Conservation (phyloP, 2,329 filamentous ascomycete genomes). For the Neopestalotiopsis sp. region DNA sequence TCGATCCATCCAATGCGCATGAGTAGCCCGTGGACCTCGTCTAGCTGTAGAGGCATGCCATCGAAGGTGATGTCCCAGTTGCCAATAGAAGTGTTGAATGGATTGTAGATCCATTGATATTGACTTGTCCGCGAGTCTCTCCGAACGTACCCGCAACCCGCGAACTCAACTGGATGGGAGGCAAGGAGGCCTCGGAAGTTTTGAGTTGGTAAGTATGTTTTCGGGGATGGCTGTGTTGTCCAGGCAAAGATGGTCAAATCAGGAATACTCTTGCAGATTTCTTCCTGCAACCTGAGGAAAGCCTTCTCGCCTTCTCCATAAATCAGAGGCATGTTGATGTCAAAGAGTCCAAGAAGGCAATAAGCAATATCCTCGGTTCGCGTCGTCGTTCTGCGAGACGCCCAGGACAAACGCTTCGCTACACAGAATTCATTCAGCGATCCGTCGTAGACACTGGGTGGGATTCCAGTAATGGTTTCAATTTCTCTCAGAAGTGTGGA, state of each 20-base stretch:
- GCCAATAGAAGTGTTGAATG: background rate
- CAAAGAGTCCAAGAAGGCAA: constrained; percentile 11
- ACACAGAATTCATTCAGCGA: background rate
- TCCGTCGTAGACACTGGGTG: too few relatives aligned
- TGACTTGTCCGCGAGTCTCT: background rate
- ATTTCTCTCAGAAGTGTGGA: background rate
- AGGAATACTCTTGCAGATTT: background rate
- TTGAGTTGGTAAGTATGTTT: background rate
- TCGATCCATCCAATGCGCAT: too few relatives aligned
- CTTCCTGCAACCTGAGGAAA: constrained; percentile 8
- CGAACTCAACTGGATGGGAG: background rate
- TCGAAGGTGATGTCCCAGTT: too few relatives aligned
- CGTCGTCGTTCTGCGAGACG: background rate
- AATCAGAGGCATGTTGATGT: constrained; percentile 4
- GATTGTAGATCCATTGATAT: background rate
- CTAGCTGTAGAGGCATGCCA: too few relatives aligned
- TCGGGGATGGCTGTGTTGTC: background rate
- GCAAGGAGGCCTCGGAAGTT: background rate
- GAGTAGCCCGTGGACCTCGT: too few relatives aligned
- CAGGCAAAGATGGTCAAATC: constrained; percentile 3
- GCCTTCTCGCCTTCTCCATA: constrained; percentile 1
- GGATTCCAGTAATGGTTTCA: background rate
- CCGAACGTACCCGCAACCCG: background rate
- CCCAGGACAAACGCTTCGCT: background rate
- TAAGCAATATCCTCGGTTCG: constrained; percentile 5